These are phyloP conservation scores for Vanrija humicola DNA, from an alignment of 1,284 basidiomycete genomes.

Conservation along the genomic window DNA sequence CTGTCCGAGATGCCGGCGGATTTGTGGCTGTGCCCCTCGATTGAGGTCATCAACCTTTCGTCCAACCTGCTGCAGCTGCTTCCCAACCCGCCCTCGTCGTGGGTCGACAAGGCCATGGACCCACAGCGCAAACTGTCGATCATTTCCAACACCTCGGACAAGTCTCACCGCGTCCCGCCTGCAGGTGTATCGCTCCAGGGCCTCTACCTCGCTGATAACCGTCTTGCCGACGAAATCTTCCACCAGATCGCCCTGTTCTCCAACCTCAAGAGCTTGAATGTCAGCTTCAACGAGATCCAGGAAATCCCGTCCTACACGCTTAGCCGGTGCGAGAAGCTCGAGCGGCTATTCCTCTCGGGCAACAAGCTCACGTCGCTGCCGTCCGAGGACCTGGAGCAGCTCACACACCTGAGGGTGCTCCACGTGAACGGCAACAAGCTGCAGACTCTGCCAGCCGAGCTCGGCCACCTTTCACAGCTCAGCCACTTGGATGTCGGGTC, in stretches of 20 bases:
- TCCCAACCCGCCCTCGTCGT: slow-evolving; percentile 58
- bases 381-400: slow-evolving; percentile 72
- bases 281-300: slow-evolving; percentile 94
- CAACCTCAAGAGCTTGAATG: slow-evolving; percentile 76
- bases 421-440: slow-evolving; percentile 94
- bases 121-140: slow-evolving; percentile 23
- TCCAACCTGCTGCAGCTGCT: slow-evolving; percentile 80
- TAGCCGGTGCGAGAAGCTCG: slow-evolving; percentile 62
- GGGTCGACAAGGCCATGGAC: slow-evolving; percentile 24
- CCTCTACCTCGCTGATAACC: slow-evolving; percentile 87
- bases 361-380: slow-evolving; percentile 89
- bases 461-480: slow-evolving; percentile 76
- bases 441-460: slow-evolving; percentile 84
- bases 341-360: slow-evolving; percentile 88
- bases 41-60: slow-evolving; percentile 76
- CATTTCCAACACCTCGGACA: slow-evolving; percentile 49
- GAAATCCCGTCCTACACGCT: slow-evolving; percentile 80
- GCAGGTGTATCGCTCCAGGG: slow-evolving; percentile 40
- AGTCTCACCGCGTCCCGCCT: slow-evolving; percentile 10
- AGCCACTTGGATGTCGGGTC: slow-evolving; percentile 88
- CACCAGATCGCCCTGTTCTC: slow-evolving; percentile 69
- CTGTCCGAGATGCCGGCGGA: slow-evolving; percentile 69
- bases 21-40: slow-evolving; percentile 78
- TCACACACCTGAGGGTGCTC: slow-evolving; percentile 66
- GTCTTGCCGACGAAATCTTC: slow-evolving; percentile 76